phyloP scores from a whole-genome alignment of 176 grass and related monocot species.

The Oryza rufipogon region DNA sequence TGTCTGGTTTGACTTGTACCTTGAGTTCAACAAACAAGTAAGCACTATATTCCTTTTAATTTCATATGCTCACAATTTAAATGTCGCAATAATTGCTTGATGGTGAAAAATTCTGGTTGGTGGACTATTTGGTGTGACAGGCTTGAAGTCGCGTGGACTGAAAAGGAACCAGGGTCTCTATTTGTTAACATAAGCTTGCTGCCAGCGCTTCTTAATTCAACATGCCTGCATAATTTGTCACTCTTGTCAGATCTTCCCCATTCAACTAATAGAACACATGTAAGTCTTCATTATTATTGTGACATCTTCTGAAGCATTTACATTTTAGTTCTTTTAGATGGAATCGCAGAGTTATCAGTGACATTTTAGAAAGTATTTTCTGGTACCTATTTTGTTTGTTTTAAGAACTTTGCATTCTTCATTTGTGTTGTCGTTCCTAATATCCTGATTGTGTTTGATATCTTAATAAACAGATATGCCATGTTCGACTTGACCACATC shows the following conservation, averaged over 20 bases:
- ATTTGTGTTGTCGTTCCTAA: conserved; percentile 24
- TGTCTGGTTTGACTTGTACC: conserved; percentile 76
- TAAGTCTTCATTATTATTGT: conserved; percentile 38
- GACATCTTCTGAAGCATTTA: conserved; percentile 24
- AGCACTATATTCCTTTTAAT: conserved; percentile 46
- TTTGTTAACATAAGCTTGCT: conserved; percentile 86
- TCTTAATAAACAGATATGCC: conserved; percentile 64
- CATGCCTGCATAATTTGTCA: conserved; percentile 84
- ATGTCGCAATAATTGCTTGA: conserved; percentile 12
- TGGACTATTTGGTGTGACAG: conserved; percentile 49
- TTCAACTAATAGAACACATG: conserved; percentile 66
- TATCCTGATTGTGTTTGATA: conserved; percentile 14
- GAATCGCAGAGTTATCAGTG: background rate
- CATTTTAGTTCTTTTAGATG: conserved; percentile 11
- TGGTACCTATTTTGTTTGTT: background rate
- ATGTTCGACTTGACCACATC: conserved; percentile 55
- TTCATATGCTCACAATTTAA: conserved; percentile 11
- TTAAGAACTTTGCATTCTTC: conserved; percentile 22
- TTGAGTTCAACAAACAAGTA: conserved; percentile 64
- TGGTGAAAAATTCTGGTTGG: conserved; percentile 20
- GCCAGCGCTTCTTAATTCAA: conserved; percentile 83
- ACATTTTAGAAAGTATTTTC: conserved; percentile 26
- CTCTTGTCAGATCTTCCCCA: conserved; percentile 69
- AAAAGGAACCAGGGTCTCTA: conserved; percentile 68
- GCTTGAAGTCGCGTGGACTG: conserved; percentile 76